Evolutionary conservation across 2,329 filamentous ascomycete genomes (phyloP), one percentile per base, ranked within the genome.

Genomic region (Clathrospora elynae): DNA sequence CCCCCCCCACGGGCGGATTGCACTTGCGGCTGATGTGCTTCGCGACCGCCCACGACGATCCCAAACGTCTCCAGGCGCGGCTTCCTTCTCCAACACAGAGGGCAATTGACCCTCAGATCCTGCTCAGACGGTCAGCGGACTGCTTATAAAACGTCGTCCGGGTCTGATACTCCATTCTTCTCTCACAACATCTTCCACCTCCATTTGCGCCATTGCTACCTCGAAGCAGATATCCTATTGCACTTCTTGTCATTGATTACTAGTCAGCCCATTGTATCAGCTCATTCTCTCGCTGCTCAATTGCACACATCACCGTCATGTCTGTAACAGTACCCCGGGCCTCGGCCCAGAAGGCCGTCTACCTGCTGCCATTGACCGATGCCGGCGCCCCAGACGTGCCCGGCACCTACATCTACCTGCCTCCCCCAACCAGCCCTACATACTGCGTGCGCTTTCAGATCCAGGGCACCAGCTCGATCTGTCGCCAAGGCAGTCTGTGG

Each of bases 401-500:
- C 17, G 88, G 90, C 62, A 85, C 88, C 59, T 99, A 96, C 76
- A 88, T 97, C 62, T 96, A 96, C 71, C 78, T 99, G 29, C 87
- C 90, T 1, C 85, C 93, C 12, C 85, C 87, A 12, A 81, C 79
- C 26, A 79, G 86, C n/a, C 87, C 78, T 10, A 68, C 87, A 28
- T 86, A 97, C 62, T 81, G 81, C 38, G 77, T 96, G 43, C 86
- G 92, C 46, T 96, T 99, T 71, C 83, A 90, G 57, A 92, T 96
- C 59, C 88, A 96, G 72, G 91, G 93, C 50, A 92, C 90, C 43
- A 96, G 92, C 67, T 96, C 92, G 50, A 93, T 99, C 76, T 96
- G 91, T 71, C 84, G 90, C 57, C 80, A 96, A 73, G 93, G 95
- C 46, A 96, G 88, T 66, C 79, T 99, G 51, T 99, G 93, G 92